A percentile compares a stretch with the other conserved stretches of the same genome.
phyloP scores from a whole-genome alignment of 2,329 filamentous ascomycete genomes.

The Colletotrichum plurivorum region DNA sequence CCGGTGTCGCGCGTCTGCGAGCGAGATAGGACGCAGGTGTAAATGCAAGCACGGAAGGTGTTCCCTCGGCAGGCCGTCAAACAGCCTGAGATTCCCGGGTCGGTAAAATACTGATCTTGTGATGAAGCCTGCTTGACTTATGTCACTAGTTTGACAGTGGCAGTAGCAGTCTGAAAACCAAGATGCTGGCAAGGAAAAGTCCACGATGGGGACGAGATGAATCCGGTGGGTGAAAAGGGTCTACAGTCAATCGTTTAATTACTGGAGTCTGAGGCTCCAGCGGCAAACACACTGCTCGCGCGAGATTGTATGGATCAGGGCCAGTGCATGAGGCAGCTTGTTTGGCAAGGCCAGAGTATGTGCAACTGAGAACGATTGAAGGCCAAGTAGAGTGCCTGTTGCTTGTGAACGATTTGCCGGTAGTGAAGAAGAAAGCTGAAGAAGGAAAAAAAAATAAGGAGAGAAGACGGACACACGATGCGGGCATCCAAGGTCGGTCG shows the following conservation, averaged over 20 bases:
- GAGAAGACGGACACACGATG: constrained; percentile 2
- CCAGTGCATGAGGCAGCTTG: constrained; percentile 30
- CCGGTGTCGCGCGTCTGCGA: neutral
- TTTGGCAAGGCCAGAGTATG: constrained; percentile 5
- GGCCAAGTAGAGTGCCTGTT: constrained; percentile 3
- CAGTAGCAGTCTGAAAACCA: constrained; percentile 2
- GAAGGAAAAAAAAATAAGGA: constrained; percentile 1
- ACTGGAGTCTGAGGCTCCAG: constrained; percentile 27
- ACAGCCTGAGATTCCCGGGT: neutral
- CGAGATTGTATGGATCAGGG: constrained; percentile 19
- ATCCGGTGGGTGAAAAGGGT: constrained; percentile 20
- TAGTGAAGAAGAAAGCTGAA: neutral
- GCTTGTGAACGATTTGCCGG: constrained; percentile 9
- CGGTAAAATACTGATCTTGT: neutral
- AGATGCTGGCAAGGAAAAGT: constrained; percentile 5
- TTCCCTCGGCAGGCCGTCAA: neutral
- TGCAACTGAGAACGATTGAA: constrained; percentile 9
- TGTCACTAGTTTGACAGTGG: constrained; percentile 10
- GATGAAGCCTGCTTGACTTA: constrained; percentile 14
- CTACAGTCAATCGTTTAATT: constrained; percentile 37
- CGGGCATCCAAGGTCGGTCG: constrained; percentile 21
- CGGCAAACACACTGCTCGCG: constrained; percentile 35
- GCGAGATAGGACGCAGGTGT: constrained; percentile 6
- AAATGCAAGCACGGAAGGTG: constrained; percentile 8
- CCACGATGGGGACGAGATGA: constrained; percentile 12